phyloP scores from a whole-genome alignment of 805 yeast genomes.

The Pichia occidentalis region DNA sequence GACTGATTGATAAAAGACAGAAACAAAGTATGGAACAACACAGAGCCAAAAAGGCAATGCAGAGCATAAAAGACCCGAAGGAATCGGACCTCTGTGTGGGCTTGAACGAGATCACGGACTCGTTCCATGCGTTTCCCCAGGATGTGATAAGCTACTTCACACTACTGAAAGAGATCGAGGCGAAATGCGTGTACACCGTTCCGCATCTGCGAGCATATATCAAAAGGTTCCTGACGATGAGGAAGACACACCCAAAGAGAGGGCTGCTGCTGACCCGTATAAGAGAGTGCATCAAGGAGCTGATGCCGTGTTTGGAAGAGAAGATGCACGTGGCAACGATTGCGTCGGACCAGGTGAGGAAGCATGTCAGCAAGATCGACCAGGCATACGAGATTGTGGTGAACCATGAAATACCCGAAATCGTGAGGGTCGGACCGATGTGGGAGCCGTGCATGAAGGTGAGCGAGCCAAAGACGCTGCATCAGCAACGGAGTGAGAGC shows the following conservation, averaged over 20 bases:
- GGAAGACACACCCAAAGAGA: constrained; percentile 33
- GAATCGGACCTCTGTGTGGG: constrained; percentile 62
- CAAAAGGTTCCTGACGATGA: constrained; percentile 37
- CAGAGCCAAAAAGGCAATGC: constrained; percentile 2
- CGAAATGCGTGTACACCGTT: constrained; percentile 73
- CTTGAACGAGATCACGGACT: constrained; percentile 84
- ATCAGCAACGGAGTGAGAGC: constrained; percentile 69
- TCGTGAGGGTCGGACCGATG: constrained; percentile 67
- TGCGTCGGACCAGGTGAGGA: constrained; percentile 70
- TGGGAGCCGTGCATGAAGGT: constrained; percentile 88
- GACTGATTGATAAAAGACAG: constrained; percentile 22
- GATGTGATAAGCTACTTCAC: constrained; percentile 84
- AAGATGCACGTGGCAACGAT: constrained; percentile 95
- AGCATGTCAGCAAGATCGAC: constrained; percentile 67
- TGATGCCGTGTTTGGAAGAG: constrained; percentile 90
- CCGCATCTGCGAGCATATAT: constrained; percentile 60
- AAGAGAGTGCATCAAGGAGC: constrained; percentile 47
- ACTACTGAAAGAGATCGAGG: constrained; percentile 85
- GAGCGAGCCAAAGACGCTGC: constrained; percentile 54
- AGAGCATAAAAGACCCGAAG: constrained; percentile 16
- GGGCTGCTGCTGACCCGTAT: constrained; percentile 34
- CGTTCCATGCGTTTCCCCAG: constrained; percentile 80
- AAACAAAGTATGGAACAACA: constrained; percentile 8
- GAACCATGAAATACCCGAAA: constrained; percentile 76
- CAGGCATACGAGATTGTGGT: constrained; percentile 71